Percentiles rank a stretch among this genome's conserved stretches.
These are phyloP conservation scores for Tulasnella sp. DNA, from an alignment of 768 basidiomycete species.

Conservation along the genomic window DNA sequence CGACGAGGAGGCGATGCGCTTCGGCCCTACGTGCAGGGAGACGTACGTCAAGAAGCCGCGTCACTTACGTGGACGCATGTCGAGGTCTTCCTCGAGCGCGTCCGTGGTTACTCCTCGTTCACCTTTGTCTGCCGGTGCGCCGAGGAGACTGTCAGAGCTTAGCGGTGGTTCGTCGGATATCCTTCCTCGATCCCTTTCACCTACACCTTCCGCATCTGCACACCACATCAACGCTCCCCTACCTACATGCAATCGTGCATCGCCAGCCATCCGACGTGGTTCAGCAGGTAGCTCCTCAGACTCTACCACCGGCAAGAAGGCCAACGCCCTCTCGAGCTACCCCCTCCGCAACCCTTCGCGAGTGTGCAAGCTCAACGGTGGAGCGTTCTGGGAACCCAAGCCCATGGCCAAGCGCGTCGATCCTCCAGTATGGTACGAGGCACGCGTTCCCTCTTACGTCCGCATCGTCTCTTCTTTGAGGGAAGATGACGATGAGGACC, in stretches of 20 bases:
- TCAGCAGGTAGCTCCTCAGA: constrained; percentile 32
- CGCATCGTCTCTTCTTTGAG: not conserved
- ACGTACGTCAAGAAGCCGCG: not conserved
- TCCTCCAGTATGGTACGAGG: constrained; percentile 1
- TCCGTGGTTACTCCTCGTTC: not conserved
- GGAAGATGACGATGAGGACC: not conserved
- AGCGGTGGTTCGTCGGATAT: constrained; percentile 21
- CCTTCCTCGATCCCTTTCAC: constrained; percentile 29
- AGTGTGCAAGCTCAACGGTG: constrained; percentile 68
- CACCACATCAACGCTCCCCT: constrained; percentile 20
- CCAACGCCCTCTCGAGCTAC: constrained; percentile 63
- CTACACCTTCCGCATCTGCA: constrained; percentile 31
- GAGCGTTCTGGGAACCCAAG: constrained; percentile 71
- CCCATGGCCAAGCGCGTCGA: constrained; percentile 18
- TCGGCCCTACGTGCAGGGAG: too few relatives aligned
- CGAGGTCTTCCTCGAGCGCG: not conserved
- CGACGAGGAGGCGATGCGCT: too few relatives aligned
- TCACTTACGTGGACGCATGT: not conserved
- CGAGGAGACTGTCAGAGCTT: constrained; percentile 15
- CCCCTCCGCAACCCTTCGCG: constrained; percentile 54
- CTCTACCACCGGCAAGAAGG: constrained; percentile 25
- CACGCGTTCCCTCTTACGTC: not conserved
- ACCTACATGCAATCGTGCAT: constrained; percentile 28
- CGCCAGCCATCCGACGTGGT: constrained; percentile 24
- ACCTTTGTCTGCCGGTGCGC: constrained; percentile 17